Evolutionary conservation across 2,329 filamentous ascomycete genomes (phyloP), one percentile per base, ranked within the genome.

Genomic region (Paracoccidioides brasiliensis): DNA sequence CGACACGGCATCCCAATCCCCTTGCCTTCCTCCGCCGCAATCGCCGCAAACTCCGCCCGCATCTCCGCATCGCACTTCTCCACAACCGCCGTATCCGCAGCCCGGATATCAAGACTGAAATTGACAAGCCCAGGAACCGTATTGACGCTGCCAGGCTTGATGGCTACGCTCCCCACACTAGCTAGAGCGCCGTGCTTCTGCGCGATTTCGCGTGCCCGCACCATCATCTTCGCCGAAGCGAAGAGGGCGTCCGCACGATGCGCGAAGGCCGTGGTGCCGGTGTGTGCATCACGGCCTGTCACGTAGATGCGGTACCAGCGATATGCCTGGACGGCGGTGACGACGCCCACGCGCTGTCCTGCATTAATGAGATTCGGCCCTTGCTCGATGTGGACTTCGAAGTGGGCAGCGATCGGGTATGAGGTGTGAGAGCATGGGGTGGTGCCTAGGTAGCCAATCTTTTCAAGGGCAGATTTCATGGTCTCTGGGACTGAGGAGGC

Each of bases 371-470:
- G 76, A 38, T 88, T 80, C 0, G 87, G 86, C 0, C 87, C 87
- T 67, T 94, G 89, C 67, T 94, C 88, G 54, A 91, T 91, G 65
- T 93, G 88, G 8, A 93, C 76, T 68, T 91, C 87, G 63, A 91
- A 90, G 67, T 91, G 86, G 0, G 85, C 86, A 0, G 80, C 84
- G 70, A 90, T 81, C 0, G 84, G 85, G 14, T 78, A 80, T 37
- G 76, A 72, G 58, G 77, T 73, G 66, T 84, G 76, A 54, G 75
- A 81, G 28, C 80, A 79, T 7, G 78, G 76, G 0, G 76, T 70
- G 0, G 69, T 61, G 12, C 86, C 87, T 0, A 88, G 70, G 60
- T 87, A 90, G 0, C 83, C 82, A 52, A 90, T 89, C 12, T 84
- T 77, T 64, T 85, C 74, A 0, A 93, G 77, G 58, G 90, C 86